phyloP scores from a whole-genome alignment of 306 rosid species.

The Dryas drummondii region DNA sequence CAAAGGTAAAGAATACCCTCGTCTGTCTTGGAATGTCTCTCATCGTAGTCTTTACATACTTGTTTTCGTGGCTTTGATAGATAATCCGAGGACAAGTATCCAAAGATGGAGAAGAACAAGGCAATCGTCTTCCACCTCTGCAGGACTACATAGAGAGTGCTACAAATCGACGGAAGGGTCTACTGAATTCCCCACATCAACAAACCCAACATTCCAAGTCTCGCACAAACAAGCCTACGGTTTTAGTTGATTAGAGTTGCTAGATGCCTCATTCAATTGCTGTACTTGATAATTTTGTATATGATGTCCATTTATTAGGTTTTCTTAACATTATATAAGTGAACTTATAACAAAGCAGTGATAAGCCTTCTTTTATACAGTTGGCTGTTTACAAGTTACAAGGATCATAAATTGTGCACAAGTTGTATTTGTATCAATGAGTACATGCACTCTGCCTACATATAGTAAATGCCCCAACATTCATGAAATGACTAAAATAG shows the following conservation, averaged over 20 bases:
- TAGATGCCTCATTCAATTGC: neutral
- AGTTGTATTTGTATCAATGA: neutral
- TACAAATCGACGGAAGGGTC: conserved; percentile 31
- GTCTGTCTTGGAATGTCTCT: neutral
- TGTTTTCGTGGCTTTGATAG: conserved; percentile 40
- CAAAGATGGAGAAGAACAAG: conserved; percentile 40
- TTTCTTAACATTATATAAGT: neutral
- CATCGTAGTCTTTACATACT: neutral
- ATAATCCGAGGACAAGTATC: conserved; percentile 52
- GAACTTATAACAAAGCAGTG: too few species aligned
- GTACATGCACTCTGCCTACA: neutral
- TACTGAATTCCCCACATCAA: conserved; percentile 20
- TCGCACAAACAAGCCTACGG: conserved; percentile 17
- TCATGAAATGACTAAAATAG: neutral
- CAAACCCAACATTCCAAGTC: conserved; percentile 11
- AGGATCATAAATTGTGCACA: too few species aligned
- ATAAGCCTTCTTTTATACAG: too few species aligned
- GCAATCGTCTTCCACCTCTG: conserved; percentile 38
- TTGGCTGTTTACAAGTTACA: too few species aligned
- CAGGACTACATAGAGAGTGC: conserved; percentile 45
- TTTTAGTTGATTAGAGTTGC: conserved; percentile 23
- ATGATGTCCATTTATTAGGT: neutral
- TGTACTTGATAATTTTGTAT: neutral
- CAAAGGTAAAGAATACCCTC: conserved; percentile 53
- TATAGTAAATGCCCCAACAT: neutral